Conservation (phyloP, 768 basidiomycete genomes). For the Termitomyces sp. region DNA sequence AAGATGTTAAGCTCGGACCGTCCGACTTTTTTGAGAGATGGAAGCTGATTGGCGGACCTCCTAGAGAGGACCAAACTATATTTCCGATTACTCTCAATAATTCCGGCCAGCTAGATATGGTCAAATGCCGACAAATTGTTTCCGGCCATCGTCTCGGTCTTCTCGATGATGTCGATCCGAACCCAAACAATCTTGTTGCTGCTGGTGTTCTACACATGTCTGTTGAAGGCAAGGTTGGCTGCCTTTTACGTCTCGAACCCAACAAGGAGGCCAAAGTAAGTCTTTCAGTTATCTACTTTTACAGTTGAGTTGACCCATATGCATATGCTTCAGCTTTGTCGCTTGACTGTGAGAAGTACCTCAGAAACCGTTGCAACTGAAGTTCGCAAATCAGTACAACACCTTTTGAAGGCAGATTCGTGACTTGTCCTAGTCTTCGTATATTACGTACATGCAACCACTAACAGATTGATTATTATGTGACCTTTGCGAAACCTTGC, state of each 20-base stretch:
- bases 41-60: conserved; percentile 95
- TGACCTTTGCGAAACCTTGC: background rate
- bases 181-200: conserved; percentile 88
- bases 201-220: conserved; percentile 97
- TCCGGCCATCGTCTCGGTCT: conserved; percentile 75
- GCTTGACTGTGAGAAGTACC: conserved; percentile 91
- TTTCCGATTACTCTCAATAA: conserved; percentile 75
- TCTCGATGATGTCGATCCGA: conserved; percentile 86
- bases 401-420: conserved; percentile 34
- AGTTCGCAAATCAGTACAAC: conserved; percentile 56
- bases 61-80: conserved; percentile 85
- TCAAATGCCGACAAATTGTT: conserved; percentile 72
- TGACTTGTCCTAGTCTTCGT: conserved; percentile 15
- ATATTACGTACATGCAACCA: conserved; percentile 19
- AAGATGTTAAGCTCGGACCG: conserved; percentile 81
- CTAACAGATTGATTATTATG: conserved; percentile 15
- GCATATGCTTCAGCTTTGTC: conserved; percentile 64
- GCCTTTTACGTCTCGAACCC: conserved; percentile 88
- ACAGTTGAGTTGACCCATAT: background rate
- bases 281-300: background rate
- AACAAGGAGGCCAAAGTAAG: conserved; percentile 92
- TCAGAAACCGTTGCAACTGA: conserved; percentile 85
- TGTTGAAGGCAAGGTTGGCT: conserved; percentile 92
- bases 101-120: conserved; percentile 70
- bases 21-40: conserved; percentile 96